Evolutionary conservation across 1,139 yeast species (phyloP), one percentile per base, ranked within the genome.

Genomic region (Taphrina communis): DNA sequence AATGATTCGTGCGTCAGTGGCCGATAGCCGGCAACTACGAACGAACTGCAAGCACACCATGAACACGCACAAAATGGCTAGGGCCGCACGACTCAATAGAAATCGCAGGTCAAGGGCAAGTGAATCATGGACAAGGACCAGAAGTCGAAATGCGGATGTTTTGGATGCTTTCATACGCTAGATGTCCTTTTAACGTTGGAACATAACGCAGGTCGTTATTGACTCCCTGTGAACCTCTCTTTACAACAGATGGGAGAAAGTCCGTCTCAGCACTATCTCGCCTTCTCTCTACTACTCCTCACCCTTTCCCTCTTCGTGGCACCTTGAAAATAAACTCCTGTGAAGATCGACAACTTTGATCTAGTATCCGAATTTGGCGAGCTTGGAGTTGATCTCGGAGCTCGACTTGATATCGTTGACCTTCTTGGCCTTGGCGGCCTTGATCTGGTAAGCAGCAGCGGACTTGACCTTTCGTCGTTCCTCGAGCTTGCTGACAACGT

Each of bases 381-480:
- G 87, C 83, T 88, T 84, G 83, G 87, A 81, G 76, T 90, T 84
- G 78, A 85, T 89, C 75, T 87, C 90, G 77, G 85, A 88, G 79
- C 88, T 89, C 75, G 92, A 81, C 80, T 90, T 88, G 82, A 85
- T 84, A 80, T 97, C 98, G 81, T 92, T 87, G 76, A 85, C 85
- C 77, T 88, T 84, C 89, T 92, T 94, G 89, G 90, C 90, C 83
- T 89, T 85, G 81, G 91, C 89, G 83, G 98, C 97, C 97, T 93
- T 95, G 90, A 91, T 92, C 80, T 97, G 96, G 87, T 92, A 91
- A 89, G 91, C 95, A 84, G 96, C 99, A 82, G 97, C 96, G 79
- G 97, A 88, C 88, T 89, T 92, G 83, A 93, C 96, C 90, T 91
- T 93, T 87, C 99, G 90, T 94, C 96, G 94, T 84, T 92, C 98